Evolutionary conservation across 2,329 filamentous ascomycete species (phyloP), one percentile per base, ranked within the genome.

Genomic region (Hymenoscyphus linearis): DNA sequence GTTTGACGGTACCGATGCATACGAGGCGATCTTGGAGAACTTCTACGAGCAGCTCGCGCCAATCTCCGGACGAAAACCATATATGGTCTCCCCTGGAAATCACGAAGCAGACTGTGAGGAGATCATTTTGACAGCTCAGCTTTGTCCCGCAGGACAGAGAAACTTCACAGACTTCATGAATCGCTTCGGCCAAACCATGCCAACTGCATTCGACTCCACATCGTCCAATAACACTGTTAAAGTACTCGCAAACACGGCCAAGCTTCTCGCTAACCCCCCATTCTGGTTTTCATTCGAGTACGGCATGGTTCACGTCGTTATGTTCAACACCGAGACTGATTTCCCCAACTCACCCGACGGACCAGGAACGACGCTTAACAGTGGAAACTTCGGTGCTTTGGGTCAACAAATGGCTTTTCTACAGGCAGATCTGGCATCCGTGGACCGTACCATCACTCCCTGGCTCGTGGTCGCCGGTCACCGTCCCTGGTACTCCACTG

Each of bases 241-340:
- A 52, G 64, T 76, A 3, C 73, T 71, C 26, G 80, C 81, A 52
- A 76, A 77, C 62, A 77, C 76, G 65, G 82, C 82, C 1, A 66
- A 69, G 25, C 26, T 69, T 44, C 74, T 82, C 9, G 73, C 80
- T 4, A 76, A 79, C n/a, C 79, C 81, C 16, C 79, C 81, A 0
- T 83, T 84, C 67, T 85, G 82, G 82, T 85, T 82, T 73, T 82
- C 79, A 0, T 85, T 84, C 67, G 82, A 85, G 62, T 83, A 85
- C 69, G 82, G 82, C 62, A 80, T 83, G 79, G 76, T 74, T 0
- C 82, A 85, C 68, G 70, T 82, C 58, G 73, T 78, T 37, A 81
- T 82, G 79, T 76, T 84, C 62, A 74, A 85, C 73, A 84, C 81
- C 0, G 82, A 84, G 66, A 85, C 82, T 1, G 82, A 85, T 71